These are phyloP conservation scores for Carex littledalei DNA, from an alignment of 176 grass and related monocot genomes.

Conservation along the genomic window DNA sequence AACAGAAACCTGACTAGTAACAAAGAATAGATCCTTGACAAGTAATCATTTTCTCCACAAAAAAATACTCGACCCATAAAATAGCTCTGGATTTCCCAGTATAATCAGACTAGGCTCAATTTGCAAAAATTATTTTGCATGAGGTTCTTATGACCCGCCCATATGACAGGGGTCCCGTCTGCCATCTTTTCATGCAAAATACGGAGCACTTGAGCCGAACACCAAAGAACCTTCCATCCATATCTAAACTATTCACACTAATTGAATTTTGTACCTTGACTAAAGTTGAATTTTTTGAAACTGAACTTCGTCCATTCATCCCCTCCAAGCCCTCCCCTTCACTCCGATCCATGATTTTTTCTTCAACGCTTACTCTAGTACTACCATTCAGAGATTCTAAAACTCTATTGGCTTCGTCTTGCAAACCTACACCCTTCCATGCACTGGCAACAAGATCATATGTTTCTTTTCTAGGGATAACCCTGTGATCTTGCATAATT, in stretches of 20 bases:
- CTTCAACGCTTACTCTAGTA: neutral
- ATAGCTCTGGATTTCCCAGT: neutral
- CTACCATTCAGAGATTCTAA: conserved; percentile 25
- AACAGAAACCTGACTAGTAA: neutral
- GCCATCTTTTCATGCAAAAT: conserved; percentile 39
- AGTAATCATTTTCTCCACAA: neutral
- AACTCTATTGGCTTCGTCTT: conserved; percentile 33
- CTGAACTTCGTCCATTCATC: conserved; percentile 18
- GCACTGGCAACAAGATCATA: conserved; percentile 60
- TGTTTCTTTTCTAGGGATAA: conserved; percentile 56
- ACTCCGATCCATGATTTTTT: conserved; percentile 1
- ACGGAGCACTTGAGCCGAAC: conserved; percentile 33
- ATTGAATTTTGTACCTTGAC: conserved; percentile 35
- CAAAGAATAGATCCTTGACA: neutral
- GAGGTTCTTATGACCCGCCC: conserved; percentile 27
- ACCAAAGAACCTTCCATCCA: conserved; percentile 6
- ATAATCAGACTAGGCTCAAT: conserved; percentile 23
- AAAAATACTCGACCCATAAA: neutral
- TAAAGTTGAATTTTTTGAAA: conserved; percentile 27
- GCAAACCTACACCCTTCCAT: conserved; percentile 68
- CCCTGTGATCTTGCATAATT: conserved; percentile 46
- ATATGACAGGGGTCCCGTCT: conserved; percentile 28
- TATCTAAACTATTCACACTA: conserved; percentile 7
- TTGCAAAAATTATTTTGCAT: conserved; percentile 38
- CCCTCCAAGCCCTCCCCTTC: conserved; percentile 24